phyloP scores from a whole-genome alignment of 228 moss, liverwort and hornwort genomes.

The Sphagnum fallax region DNA sequence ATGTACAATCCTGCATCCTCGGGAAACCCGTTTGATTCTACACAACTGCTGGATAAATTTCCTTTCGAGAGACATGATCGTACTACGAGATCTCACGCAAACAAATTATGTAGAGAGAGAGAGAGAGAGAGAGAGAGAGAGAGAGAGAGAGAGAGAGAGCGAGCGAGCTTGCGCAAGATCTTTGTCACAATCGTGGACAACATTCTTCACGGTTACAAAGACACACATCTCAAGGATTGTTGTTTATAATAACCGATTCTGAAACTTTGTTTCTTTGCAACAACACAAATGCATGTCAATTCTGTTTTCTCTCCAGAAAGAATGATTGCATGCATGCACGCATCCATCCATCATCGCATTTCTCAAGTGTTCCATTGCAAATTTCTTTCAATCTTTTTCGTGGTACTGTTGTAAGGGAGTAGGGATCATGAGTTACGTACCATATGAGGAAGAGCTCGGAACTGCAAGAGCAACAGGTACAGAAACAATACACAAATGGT shows the following conservation, averaged over 20 bases:
- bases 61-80: constrained; percentile 35
- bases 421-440: no score
- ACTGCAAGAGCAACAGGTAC: no score
- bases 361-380: not conserved
- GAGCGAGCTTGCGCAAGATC: constrained; percentile 27
- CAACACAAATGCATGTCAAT: no score
- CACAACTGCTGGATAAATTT: not conserved
- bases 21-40: not conserved
- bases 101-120: no score
- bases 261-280: no score
- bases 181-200: not conserved
- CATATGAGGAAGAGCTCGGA: no score
- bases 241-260: constrained; percentile 2
- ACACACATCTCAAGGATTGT: not conserved
- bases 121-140: no score
- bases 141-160: constrained; percentile 18
- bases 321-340: not conserved
- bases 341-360: not conserved
- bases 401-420: no score
- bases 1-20: constrained; percentile 69
- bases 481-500: no score
- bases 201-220: not conserved
- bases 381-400: no score
- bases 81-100: no score
- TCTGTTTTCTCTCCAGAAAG: not conserved